Evolutionary conservation across 805 yeast genomes (phyloP).

Genomic region (Cyberlindnera sargentensis): DNA sequence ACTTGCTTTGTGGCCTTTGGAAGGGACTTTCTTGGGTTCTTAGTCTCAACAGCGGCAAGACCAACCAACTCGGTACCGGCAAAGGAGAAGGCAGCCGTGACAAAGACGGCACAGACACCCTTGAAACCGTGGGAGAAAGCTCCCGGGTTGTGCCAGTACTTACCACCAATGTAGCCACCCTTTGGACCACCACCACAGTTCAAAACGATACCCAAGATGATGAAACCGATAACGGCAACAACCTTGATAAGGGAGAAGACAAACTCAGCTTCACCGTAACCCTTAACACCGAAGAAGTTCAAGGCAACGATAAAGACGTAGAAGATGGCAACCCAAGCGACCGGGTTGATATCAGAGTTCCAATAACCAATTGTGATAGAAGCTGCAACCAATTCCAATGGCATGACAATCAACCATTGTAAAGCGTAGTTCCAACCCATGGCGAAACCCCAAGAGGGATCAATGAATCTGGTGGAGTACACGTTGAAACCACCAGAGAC

Average conservation of each 20-base stretch:
- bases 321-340: slow-evolving; percentile 44
- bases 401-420: slow-evolving; percentile 44
- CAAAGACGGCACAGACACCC: slow-evolving; percentile 50
- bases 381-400: slow-evolving; percentile 46
- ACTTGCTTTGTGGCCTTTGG: slow-evolving; percentile 46
- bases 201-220: slow-evolving; percentile 46
- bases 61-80: slow-evolving; percentile 61
- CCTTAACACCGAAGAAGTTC: slow-evolving; percentile 46
- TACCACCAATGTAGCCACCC: slow-evolving; percentile 39
- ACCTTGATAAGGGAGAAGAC: slow-evolving; percentile 63
- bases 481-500: slow-evolving; percentile 59
- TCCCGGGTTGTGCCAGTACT: slow-evolving; percentile 49
- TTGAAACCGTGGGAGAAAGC: slow-evolving; percentile 52
- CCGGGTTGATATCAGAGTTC: slow-evolving; percentile 37
- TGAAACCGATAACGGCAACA: slow-evolving; percentile 55
- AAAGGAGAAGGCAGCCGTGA: slow-evolving; percentile 62
- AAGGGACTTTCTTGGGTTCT: slow-evolving; percentile 38
- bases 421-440: slow-evolving; percentile 51
- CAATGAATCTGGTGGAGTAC: slow-evolving; percentile 49
- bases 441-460: slow-evolving; percentile 55
- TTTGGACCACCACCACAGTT: slow-evolving; percentile 55
- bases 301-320: slow-evolving; percentile 38
- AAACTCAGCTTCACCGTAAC: slow-evolving; percentile 49
- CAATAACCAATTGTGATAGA: slow-evolving; percentile 48
- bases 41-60: slow-evolving; percentile 42